These are phyloP conservation scores for Cladosporium colombiae DNA, from an alignment of 2,329 filamentous ascomycete genomes.

Conservation along the genomic window DNA sequence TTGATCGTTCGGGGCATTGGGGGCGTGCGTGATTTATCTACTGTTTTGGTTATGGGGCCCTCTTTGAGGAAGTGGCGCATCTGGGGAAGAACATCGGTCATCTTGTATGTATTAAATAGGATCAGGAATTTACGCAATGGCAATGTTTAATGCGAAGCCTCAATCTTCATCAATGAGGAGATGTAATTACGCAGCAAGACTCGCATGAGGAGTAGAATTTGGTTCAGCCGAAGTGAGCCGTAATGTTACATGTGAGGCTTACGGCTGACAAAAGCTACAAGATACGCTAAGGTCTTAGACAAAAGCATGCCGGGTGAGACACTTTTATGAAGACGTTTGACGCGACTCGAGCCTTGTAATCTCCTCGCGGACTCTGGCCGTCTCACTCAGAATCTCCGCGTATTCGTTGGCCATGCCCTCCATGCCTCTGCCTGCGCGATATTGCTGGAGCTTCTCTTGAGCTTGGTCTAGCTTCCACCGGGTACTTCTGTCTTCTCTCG, in stretches of 20 bases:
- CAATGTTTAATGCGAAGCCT: not conserved
- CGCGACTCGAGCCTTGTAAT: constrained; percentile 26
- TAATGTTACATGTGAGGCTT: not conserved
- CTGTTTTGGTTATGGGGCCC: not conserved
- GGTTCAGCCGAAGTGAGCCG: not conserved
- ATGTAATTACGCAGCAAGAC: not conserved
- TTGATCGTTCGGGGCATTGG: not conserved
- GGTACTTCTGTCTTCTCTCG: constrained; percentile 34
- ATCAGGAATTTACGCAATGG: not conserved
- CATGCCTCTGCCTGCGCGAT: constrained; percentile 41
- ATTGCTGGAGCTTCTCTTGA: constrained; percentile 39
- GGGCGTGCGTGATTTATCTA: not conserved
- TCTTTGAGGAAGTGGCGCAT: not conserved
- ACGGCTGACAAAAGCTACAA: not conserved
- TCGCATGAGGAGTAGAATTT: not conserved
- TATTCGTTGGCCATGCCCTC: constrained; percentile 44
- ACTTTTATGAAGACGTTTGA: not conserved
- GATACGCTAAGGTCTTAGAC: not conserved
- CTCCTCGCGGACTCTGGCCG: constrained; percentile 36
- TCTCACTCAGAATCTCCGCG: constrained; percentile 32
- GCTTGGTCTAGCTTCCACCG: constrained; percentile 38
- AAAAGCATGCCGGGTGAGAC: not conserved
- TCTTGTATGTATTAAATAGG: not conserved
- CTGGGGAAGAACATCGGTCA: not conserved
- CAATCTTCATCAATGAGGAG: not conserved